Percentiles rank a stretch among this genome's conserved stretches.
phyloP scores from a whole-genome alignment of 1,284 basidiomycete species.

The Pisolithus thermaeus region DNA sequence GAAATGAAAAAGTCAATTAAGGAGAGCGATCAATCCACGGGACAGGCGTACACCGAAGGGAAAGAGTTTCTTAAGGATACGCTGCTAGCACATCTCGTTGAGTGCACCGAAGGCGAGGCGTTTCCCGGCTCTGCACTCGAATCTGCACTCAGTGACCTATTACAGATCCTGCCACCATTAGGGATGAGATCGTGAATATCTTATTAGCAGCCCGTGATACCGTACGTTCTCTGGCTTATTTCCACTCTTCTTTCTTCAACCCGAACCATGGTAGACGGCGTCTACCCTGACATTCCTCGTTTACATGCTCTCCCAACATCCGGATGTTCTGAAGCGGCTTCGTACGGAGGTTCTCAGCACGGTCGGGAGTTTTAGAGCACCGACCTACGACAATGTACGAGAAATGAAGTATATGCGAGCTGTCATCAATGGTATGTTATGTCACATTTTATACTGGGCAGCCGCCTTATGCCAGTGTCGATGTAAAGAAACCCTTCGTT shows the following conservation, averaged over 20 bases:
- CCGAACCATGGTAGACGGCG: slow-evolving; percentile 37
- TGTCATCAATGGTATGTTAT: slow-evolving; percentile 50
- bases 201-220: too few relatives aligned
- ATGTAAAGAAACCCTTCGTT: slow-evolving; percentile 46
- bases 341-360: slow-evolving; percentile 48
- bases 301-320: slow-evolving; percentile 52
- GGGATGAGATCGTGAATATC: too few relatives aligned
- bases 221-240: slow-evolving; percentile 5
- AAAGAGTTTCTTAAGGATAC: too few relatives aligned
- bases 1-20: slow-evolving; percentile 19
- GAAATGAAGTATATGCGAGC: slow-evolving; percentile 55
- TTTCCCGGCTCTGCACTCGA: too few relatives aligned
- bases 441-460: background rate
- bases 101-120: too few relatives aligned
- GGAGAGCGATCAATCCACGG: slow-evolving; percentile 10
- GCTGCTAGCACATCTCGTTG: too few relatives aligned
- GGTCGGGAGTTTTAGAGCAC: slow-evolving; percentile 39
- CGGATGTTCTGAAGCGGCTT: slow-evolving; percentile 39
- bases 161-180: too few relatives aligned
- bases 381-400: slow-evolving; percentile 48
- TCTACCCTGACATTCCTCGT: slow-evolving; percentile 47
- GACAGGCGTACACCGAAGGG: slow-evolving; percentile 1
- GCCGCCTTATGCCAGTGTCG: background rate
- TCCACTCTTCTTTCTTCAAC: background rate
- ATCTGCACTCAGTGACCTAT: too few relatives aligned